Evolutionary conservation across 2,329 filamentous ascomycete species (phyloP), one percentile per base, ranked within the genome.

Genomic region (Phialophora verrucosa): DNA sequence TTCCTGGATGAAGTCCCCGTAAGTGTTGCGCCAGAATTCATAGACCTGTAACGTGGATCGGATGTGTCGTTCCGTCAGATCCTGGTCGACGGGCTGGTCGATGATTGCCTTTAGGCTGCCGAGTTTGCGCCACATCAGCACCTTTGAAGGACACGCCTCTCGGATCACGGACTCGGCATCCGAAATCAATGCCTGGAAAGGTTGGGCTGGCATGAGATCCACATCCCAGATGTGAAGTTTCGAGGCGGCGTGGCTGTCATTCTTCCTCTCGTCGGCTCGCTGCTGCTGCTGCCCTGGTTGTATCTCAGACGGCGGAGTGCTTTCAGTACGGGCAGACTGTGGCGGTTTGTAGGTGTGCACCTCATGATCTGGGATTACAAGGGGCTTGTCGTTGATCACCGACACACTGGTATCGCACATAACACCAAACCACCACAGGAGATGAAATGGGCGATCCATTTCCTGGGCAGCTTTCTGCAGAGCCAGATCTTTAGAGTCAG

Each of bases 371-470:
- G 50, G 50, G 4, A 63, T 63, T 7, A 63, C 29, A 8, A 55
- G 42, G 7, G 32, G 4, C 8, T 35, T 50, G 6, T 56, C 20
- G 27, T 56, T 63, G 50, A 63, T 20, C 17, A 63, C 60, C 2
- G 60, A 32, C 12, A 51, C 44, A 29, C 50, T 63, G 17, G 50
- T 63, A 35, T 63, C 60, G 31, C 60, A 56, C 49, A 63, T 63
- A 31, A 63, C 32, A 38, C 60, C 51, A 25, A 63, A 27, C 60
- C 60, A 63, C 31, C 56, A 63, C 20, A 63, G 25, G 11, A 56
- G 29, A 42, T 63, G 38, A 27, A 63, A 63, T 20, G 32, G 50
- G 10, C 14, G n/a, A 29, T 42, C n/a, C 20, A 42, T n/a, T 44
- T 58, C 31, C n/a, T n/a, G n/a, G n/a, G n/a, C n/a, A n/a, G n/a